Evolutionary conservation across 73 alveolate species (phyloP).

Genomic region (Tetrahymena malaccensis): DNA sequence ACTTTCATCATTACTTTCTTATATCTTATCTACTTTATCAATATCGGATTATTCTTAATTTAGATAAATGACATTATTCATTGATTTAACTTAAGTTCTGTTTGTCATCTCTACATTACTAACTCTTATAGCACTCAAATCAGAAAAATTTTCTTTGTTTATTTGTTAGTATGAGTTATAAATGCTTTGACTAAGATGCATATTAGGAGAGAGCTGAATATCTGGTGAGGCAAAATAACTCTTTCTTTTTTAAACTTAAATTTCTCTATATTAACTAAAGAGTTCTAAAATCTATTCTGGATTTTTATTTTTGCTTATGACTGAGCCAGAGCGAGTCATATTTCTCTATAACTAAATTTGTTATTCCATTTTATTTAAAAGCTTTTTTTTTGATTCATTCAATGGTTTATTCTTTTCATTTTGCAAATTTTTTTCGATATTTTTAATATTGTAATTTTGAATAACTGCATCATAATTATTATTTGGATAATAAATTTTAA

Average conservation of each 20-base stretch:
- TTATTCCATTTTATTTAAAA: neutral
- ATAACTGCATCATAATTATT: neutral
- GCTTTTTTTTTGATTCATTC: neutral
- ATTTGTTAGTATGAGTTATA: neutral
- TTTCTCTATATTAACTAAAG: neutral
- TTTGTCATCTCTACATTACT: neutral
- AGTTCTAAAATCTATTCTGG: neutral
- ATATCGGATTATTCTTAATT: neutral
- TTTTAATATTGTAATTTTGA: neutral
- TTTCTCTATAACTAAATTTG: neutral
- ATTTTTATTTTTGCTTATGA: neutral
- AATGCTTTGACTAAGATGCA: neutral
- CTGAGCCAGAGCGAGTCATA: neutral
- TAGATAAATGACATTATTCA: neutral
- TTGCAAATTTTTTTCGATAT: neutral
- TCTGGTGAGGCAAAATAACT: neutral
- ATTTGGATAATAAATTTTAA: neutral
- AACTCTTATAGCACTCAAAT: neutral
- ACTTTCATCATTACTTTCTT: neutral
- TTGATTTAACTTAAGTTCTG: neutral
- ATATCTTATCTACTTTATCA: neutral
- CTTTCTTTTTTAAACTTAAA: neutral
- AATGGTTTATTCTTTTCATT: neutral
- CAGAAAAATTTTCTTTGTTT: neutral
- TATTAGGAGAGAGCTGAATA: neutral